Conservation (phyloP, 2,329 filamentous ascomycete species). For the Colletotrichum musae region DNA sequence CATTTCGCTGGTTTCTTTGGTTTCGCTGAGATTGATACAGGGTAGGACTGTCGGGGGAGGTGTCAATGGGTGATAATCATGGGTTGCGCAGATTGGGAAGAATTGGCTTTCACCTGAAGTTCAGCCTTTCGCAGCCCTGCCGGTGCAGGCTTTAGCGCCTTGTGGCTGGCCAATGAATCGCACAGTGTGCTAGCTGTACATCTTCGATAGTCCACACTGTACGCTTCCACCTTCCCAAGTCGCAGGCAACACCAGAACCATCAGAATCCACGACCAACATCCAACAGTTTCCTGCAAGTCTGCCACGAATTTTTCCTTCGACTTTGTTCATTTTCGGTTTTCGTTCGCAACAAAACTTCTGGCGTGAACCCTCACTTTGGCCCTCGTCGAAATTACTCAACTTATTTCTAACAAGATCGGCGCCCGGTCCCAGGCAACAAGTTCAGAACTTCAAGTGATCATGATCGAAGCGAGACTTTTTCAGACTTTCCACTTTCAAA, state of each 20-base stretch:
- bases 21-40: conserved; percentile 5
- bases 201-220: neutral
- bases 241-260: neutral
- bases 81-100: conserved; percentile 12
- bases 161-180: neutral
- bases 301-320: neutral
- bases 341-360: too few species aligned
- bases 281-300: neutral
- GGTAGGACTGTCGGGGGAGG: neutral
- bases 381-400: too few species aligned
- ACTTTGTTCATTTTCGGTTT: too few species aligned
- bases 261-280: neutral
- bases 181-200: neutral
- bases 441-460: too few species aligned
- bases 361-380: too few species aligned
- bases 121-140: conserved; percentile 40
- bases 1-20: conserved; percentile 19
- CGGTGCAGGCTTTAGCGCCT: conserved; percentile 17
- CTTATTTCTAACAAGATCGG: too few species aligned
- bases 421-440: too few species aligned
- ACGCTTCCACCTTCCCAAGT: neutral
- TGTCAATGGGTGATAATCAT: neutral
- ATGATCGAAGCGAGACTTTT: too few species aligned
- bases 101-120: neutral
- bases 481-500: too few species aligned